Evolutionary conservation across 768 basidiomycete genomes (phyloP).

Genomic region (Boletus pseudopeckii): DNA sequence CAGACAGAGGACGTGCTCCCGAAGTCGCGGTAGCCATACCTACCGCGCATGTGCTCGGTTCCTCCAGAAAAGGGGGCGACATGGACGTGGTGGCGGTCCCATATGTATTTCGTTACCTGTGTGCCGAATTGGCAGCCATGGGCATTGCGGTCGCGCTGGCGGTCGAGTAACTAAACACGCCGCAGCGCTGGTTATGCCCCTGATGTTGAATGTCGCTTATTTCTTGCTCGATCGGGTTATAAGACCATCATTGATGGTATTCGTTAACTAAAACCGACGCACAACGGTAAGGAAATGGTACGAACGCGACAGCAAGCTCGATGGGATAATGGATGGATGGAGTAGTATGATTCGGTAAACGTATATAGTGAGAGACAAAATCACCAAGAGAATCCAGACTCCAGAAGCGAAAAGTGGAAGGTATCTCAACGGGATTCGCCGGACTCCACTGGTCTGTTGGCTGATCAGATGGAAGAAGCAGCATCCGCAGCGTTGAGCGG

Average conservation of each 20-base stretch:
- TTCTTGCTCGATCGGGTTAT: not conserved
- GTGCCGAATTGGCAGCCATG: constrained; percentile 98
- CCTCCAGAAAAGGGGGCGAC: constrained; percentile 64
- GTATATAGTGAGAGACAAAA: constrained; percentile 8
- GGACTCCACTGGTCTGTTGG: not conserved
- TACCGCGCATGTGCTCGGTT: constrained; percentile 61
- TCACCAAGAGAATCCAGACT: constrained; percentile 7
- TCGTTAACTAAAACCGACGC: constrained; percentile 13
- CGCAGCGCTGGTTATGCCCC: not conserved
- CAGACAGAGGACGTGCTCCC: constrained; percentile 37
- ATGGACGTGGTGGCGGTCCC: constrained; percentile 96
- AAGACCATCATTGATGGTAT: not conserved
- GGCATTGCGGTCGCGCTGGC: constrained; percentile 89
- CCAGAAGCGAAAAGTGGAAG: not conserved
- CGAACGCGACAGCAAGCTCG: constrained; percentile 8
- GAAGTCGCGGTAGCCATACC: constrained; percentile 66
- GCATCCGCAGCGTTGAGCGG: not conserved
- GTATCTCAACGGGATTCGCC: constrained; percentile 17
- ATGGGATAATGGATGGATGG: constrained; percentile 13
- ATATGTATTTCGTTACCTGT: constrained; percentile 91
- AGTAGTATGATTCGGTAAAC: constrained; percentile 10
- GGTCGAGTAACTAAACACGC: constrained; percentile 43
- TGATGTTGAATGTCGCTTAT: not conserved
- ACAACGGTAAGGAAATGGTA: constrained; percentile 13
- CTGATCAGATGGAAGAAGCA: not conserved